These are phyloP conservation scores for Nakaseomyces uthaithaninus DNA, from an alignment of 1,139 yeast species.

Conservation along the genomic window DNA sequence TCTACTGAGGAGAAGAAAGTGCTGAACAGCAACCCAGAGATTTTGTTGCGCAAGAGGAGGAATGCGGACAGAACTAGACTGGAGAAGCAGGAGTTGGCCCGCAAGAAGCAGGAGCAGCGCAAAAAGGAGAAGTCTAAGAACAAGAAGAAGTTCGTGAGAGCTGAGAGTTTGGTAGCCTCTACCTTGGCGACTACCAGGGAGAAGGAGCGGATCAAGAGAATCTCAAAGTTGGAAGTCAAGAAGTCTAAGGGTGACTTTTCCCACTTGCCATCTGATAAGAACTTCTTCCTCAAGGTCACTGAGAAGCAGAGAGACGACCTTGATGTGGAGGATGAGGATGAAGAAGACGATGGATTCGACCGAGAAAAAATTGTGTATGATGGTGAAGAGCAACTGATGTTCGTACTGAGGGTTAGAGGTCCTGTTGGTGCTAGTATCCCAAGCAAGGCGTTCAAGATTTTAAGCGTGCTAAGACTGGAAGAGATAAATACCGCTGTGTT, in stretches of 20 bases:
- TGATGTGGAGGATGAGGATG: slow-evolving; percentile 20
- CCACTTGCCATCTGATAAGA: slow-evolving; percentile 24
- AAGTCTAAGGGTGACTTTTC: slow-evolving; percentile 22
- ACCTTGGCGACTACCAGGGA: slow-evolving; percentile 59
- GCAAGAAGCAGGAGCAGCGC: slow-evolving; percentile 38
- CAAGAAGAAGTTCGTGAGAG: slow-evolving; percentile 53
- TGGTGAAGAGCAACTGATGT: slow-evolving; percentile 46
- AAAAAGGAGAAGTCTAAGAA: slow-evolving; percentile 37
- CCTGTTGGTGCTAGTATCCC: slow-evolving; percentile 64
- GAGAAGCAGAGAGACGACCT: slow-evolving; percentile 17
- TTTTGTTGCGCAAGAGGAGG: slow-evolving; percentile 68
- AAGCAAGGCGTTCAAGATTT: slow-evolving; percentile 51
- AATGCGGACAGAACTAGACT: slow-evolving; percentile 63
- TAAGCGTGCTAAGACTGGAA: slow-evolving; percentile 49
- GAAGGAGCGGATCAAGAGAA: slow-evolving; percentile 55
- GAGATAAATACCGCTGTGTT: slow-evolving; percentile 63
- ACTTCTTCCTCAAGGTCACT: slow-evolving; percentile 27
- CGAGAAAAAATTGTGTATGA: slow-evolving; percentile 32
- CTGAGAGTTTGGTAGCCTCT: slow-evolving; percentile 63
- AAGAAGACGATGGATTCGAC: slow-evolving; percentile 32
- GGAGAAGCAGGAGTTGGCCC: slow-evolving; percentile 47
- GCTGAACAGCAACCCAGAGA: slow-evolving; percentile 64
- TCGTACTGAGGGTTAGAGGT: slow-evolving; percentile 54
- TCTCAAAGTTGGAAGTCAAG: slow-evolving; percentile 42
- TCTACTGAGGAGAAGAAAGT: slow-evolving; percentile 6